A percentile compares a stretch with the other conserved stretches of the same genome.
Conservation (phyloP, 345 rosid genomes). For the Linum tenue region DNA sequence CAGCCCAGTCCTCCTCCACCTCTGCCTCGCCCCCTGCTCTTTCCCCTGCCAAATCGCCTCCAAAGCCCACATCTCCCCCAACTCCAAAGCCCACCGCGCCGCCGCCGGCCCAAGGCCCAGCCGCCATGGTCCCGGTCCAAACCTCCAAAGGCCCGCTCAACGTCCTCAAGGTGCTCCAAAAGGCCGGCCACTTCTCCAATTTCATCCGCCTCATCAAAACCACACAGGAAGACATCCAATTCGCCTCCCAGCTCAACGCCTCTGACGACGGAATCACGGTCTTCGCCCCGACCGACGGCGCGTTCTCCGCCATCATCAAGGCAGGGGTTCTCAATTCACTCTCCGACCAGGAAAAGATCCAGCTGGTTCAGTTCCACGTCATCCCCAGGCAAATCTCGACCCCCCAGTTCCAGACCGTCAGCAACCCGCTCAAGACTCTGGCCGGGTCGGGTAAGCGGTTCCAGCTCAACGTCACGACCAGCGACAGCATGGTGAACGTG, state of each 20-base stretch:
- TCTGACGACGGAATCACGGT: constrained; percentile 17
- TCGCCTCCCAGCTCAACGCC: constrained; percentile 18
- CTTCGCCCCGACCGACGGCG: constrained; percentile 20
- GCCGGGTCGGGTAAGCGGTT: constrained; percentile 14
- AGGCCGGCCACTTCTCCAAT: constrained; percentile 17
- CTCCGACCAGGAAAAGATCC: constrained; percentile 18
- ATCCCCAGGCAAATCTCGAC: constrained; percentile 12
- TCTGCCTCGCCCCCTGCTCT: background rate
- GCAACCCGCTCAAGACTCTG: constrained; percentile 18
- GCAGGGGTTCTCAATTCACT: constrained; percentile 18
- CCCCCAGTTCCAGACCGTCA: constrained; percentile 16
- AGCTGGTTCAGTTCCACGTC: constrained; percentile 17
- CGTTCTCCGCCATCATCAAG: constrained; percentile 13
- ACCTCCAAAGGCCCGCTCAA: constrained; percentile 4
- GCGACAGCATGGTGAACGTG: constrained; percentile 6
- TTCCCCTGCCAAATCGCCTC: background rate
- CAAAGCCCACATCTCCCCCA: background rate
- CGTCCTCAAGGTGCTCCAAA: constrained; percentile 15
- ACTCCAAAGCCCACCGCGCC: constrained; percentile 5
- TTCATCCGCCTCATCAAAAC: constrained; percentile 19
- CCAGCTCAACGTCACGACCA: constrained; percentile 12
- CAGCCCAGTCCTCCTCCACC: too few species aligned
- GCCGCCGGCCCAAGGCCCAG: constrained; percentile 10
- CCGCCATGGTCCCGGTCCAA: constrained; percentile 13
- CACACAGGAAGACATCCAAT: constrained; percentile 22